Conservation (phyloP, 148 eudicot genomes). For the Oxyria digyna region DNA sequence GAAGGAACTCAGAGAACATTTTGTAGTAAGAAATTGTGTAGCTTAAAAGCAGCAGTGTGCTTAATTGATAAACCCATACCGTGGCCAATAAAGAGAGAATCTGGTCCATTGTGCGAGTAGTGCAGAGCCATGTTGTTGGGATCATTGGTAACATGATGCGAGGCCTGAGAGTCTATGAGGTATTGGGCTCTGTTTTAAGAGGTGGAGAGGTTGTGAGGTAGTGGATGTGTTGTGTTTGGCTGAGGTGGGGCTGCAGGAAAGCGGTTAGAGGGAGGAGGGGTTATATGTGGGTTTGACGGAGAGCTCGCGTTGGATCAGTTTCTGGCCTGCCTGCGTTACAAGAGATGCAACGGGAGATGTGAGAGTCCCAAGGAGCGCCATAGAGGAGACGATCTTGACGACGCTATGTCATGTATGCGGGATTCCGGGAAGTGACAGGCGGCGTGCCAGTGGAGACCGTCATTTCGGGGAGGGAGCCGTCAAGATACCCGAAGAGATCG, state of each 20-base stretch:
- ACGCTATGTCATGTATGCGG: not conserved
- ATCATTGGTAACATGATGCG: not conserved
- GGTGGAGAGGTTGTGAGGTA: no score
- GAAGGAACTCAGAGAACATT: not conserved
- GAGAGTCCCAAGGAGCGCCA: slow-evolving; percentile 3
- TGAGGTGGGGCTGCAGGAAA: no score
- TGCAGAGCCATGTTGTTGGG: not conserved
- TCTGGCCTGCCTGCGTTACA: not conserved
- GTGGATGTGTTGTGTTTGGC: no score
- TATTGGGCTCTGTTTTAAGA: not conserved
- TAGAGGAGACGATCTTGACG: not conserved
- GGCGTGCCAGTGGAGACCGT: no score
- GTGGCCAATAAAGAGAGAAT: not conserved
- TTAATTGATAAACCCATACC: not conserved
- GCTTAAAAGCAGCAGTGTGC: not conserved
- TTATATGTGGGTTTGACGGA: not conserved
- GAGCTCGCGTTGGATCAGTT: not conserved
- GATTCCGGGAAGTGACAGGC: no score
- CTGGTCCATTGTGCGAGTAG: not conserved
- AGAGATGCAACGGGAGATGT: not conserved
- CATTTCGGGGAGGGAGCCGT: no score
- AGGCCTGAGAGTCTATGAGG: not conserved
- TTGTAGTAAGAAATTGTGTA: no score
- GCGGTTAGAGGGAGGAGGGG: not conserved
- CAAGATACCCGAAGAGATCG: no score